Percentiles rank a stretch among this genome's conserved stretches.
These are phyloP conservation scores for Neurospora sp. DNA, from an alignment of 495 filamentous ascomycete species.

Conservation along the genomic window DNA sequence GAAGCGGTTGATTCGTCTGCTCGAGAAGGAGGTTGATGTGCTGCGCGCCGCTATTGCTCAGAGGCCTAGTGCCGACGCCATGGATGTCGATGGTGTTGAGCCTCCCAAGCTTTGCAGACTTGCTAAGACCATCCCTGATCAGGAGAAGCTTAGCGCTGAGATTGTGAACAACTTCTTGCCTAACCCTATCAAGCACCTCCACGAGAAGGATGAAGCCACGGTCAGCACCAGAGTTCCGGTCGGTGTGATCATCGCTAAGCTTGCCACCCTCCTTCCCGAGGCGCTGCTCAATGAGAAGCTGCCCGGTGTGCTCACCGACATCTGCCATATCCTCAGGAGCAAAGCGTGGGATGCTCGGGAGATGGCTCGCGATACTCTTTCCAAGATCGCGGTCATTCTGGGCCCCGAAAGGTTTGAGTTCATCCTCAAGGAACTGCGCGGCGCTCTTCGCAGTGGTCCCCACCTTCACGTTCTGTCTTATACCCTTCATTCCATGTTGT, in stretches of 20 bases:
- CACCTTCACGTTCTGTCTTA: slow-evolving; percentile 94
- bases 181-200: slow-evolving; percentile 65
- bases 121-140: slow-evolving; percentile 53
- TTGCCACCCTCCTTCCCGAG: slow-evolving; percentile 68
- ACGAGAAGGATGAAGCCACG: slow-evolving; percentile 85
- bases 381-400: slow-evolving; percentile 66
- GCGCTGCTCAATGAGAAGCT: slow-evolving; percentile 60
- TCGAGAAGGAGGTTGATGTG: slow-evolving; percentile 72
- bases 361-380: slow-evolving; percentile 77
- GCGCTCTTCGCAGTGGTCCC: slow-evolving; percentile 70
- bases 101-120: slow-evolving; percentile 31
- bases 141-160: slow-evolving; percentile 62
- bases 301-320: slow-evolving; percentile 76
- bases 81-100: slow-evolving; percentile 29
- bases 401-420: slow-evolving; percentile 80
- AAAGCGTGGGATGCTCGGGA: slow-evolving; percentile 81
- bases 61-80: slow-evolving; percentile 28
- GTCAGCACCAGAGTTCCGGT: slow-evolving; percentile 87
- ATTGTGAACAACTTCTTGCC: slow-evolving; percentile 67
- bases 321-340: slow-evolving; percentile 85
- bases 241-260: slow-evolving; percentile 75
- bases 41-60: slow-evolving; percentile 43
- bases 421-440: slow-evolving; percentile 82
- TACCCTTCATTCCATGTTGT: slow-evolving; percentile 85
- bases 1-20: slow-evolving; percentile 72